These are phyloP conservation scores for Venturiaceae sp. DNA, from an alignment of 2,329 filamentous ascomycete species.

Conservation along the genomic window DNA sequence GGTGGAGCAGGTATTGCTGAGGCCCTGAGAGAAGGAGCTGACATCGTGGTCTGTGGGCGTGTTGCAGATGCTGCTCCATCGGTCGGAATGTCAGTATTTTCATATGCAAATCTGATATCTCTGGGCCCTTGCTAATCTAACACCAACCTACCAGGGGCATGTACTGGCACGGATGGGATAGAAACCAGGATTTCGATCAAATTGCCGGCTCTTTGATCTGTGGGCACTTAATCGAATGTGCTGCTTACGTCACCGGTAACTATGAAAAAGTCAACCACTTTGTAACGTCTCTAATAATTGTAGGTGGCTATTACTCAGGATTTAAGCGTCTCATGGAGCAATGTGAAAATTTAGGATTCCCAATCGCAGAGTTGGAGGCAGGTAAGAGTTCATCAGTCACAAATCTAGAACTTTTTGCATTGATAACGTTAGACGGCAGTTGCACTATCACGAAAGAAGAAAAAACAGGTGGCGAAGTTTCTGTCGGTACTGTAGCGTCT, in stretches of 20 bases:
- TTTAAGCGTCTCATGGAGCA: conserved; percentile 23
- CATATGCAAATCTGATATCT: no score
- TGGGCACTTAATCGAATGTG: conserved; percentile 25
- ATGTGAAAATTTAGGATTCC: conserved; percentile 27
- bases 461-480: conserved; percentile 23
- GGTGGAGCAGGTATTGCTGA: conserved; percentile 29
- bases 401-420: no score
- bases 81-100: no score
- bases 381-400: conserved; percentile 31
- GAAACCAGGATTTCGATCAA: conserved; percentile 25
- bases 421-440: no score
- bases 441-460: conserved; percentile 35
- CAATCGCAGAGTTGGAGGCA: conserved; percentile 34
- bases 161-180: conserved; percentile 34
- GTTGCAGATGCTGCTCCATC: conserved; percentile 31
- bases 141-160: no score
- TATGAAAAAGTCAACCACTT: no score
- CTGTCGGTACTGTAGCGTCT: conserved; percentile 8
- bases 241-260: conserved; percentile 29
- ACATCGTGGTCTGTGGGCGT: conserved; percentile 34
- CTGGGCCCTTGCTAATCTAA: no score
- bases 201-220: conserved; percentile 26
- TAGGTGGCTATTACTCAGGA: conserved; percentile 34
- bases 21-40: conserved; percentile 29
- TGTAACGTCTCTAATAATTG: no score